Percentiles rank a stretch among this genome's conserved stretches.
phyloP scores from a whole-genome alignment of 352 stramenopile genomes.

The Aphanomyces invadans region DNA sequence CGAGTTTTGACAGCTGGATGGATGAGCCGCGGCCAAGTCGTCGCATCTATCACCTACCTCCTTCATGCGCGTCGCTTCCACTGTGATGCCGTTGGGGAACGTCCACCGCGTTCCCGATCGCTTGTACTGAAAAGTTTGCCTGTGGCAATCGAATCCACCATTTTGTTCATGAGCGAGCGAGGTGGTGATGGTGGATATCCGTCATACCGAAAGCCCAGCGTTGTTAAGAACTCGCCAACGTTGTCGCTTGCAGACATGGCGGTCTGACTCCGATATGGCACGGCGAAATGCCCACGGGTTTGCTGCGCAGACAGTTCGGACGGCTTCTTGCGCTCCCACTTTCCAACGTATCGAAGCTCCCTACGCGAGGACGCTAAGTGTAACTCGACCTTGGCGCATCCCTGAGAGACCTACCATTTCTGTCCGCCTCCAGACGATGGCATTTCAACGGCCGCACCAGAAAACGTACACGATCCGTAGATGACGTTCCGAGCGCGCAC shows the following conservation, averaged over 20 bases:
- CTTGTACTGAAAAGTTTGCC: slow-evolving; percentile 80
- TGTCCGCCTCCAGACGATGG: slow-evolving; percentile 54
- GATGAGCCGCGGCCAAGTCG: not conserved
- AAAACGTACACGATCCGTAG: slow-evolving; percentile 71
- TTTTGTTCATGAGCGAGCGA: too few relatives aligned
- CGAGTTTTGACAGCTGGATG: slow-evolving; percentile 60
- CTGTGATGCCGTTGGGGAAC: slow-evolving; percentile 73
- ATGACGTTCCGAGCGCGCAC: slow-evolving; percentile 75
- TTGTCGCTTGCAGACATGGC: slow-evolving; percentile 79
- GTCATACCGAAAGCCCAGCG: slow-evolving; percentile 65
- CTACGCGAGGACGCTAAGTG: slow-evolving; percentile 27
- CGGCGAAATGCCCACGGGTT: slow-evolving; percentile 45
- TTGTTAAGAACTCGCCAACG: slow-evolving; percentile 59
- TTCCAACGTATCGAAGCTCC: slow-evolving; percentile 76
- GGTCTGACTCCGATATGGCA: slow-evolving; percentile 77
- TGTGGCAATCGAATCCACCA: slow-evolving; percentile 25
- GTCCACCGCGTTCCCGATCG: slow-evolving; percentile 73
- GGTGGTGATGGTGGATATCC: too few relatives aligned
- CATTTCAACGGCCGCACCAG: slow-evolving; percentile 68
- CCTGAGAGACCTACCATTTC: slow-evolving; percentile 46
- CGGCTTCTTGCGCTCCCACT: slow-evolving; percentile 83
- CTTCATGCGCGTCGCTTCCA: slow-evolving; percentile 81
- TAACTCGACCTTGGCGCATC: not conserved
- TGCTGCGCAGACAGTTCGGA: slow-evolving; percentile 47
- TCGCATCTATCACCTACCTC: slow-evolving; percentile 34